Percentiles rank a stretch among this genome's conserved stretches.
phyloP scores from a whole-genome alignment of 495 filamentous ascomycete species.

The Lentithecium fluviatile region DNA sequence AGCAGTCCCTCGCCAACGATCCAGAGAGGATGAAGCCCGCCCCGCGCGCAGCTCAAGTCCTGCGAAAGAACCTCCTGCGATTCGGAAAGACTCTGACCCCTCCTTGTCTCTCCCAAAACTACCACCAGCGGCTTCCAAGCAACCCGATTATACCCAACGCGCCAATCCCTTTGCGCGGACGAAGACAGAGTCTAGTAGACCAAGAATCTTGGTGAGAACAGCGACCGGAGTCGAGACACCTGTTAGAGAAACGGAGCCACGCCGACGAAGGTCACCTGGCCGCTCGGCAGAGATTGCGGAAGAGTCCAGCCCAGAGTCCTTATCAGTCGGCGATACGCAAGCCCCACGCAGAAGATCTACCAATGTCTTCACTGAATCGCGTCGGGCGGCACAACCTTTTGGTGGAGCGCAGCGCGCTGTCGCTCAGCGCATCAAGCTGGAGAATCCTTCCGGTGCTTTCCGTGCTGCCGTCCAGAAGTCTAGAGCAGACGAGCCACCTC shows the following conservation, averaged over 20 bases:
- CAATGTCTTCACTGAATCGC: slow-evolving; percentile 16
- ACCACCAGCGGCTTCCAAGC: slow-evolving; percentile 17
- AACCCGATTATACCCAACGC: slow-evolving; percentile 12
- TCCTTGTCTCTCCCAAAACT: slow-evolving; percentile 16
- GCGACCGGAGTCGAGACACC: neutral
- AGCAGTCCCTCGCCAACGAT: neutral
- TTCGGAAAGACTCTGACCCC: slow-evolving; percentile 12
- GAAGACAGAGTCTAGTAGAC: neutral
- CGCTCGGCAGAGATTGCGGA: neutral
- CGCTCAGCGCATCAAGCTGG: neutral
- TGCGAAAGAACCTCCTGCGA: neutral
- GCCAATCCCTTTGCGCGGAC: slow-evolving; percentile 23
- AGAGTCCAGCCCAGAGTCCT: neutral
- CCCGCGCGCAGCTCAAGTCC: slow-evolving; percentile 1
- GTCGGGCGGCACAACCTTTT: neutral
- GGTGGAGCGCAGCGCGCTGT: neutral
- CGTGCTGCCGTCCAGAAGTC: slow-evolving; percentile 8
- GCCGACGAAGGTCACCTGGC: slow-evolving; percentile 1
- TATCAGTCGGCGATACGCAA: neutral
- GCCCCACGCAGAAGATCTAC: slow-evolving; percentile 12
- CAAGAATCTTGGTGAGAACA: slow-evolving; percentile 12
- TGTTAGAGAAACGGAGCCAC: neutral
- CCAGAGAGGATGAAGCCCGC: slow-evolving; percentile 7
- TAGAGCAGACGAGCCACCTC: neutral
- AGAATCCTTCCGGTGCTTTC: neutral